These are phyloP conservation scores for Gyrodon lividus DNA, from an alignment of 768 basidiomycete genomes.

Conservation along the genomic window DNA sequence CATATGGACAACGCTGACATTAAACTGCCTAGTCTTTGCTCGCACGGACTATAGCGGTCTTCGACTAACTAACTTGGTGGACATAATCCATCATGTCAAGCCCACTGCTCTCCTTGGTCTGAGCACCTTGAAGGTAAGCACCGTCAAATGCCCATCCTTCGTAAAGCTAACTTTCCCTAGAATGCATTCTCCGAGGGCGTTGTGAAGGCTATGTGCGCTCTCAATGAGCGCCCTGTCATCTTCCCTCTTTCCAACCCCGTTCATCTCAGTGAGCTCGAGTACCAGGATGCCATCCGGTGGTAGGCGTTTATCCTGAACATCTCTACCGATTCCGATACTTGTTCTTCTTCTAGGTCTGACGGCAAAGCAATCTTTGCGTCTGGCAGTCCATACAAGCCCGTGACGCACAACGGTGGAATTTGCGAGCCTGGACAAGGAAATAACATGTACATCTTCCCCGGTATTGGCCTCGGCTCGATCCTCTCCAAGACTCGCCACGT, in stretches of 20 bases:
- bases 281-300: slow-evolving; percentile 59
- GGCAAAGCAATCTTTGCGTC: slow-evolving; percentile 71
- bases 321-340: not conserved
- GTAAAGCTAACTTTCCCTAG: slow-evolving; percentile 15
- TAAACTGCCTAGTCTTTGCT: slow-evolving; percentile 53
- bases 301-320: slow-evolving; percentile 19
- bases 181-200: slow-evolving; percentile 64
- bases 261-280: slow-evolving; percentile 59
- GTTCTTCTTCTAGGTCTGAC: slow-evolving; percentile 47
- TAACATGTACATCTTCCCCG: slow-evolving; percentile 73
- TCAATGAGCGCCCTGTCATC: slow-evolving; percentile 73
- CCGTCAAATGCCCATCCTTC: not conserved
- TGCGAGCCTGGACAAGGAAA: slow-evolving; percentile 76
- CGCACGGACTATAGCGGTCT: slow-evolving; percentile 68
- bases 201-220: slow-evolving; percentile 58
- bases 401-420: slow-evolving; percentile 45
- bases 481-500: slow-evolving; percentile 56
- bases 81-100: slow-evolving; percentile 69
- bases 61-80: slow-evolving; percentile 55
- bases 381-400: slow-evolving; percentile 64
- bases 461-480: slow-evolving; percentile 62
- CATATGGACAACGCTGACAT: not conserved
- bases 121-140: slow-evolving; percentile 49
- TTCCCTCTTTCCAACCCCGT: slow-evolving; percentile 81
- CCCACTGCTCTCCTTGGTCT: slow-evolving; percentile 79